phyloP scores from a whole-genome alignment of 169 alveolate species.

The Cryptosporidium sp. region DNA sequence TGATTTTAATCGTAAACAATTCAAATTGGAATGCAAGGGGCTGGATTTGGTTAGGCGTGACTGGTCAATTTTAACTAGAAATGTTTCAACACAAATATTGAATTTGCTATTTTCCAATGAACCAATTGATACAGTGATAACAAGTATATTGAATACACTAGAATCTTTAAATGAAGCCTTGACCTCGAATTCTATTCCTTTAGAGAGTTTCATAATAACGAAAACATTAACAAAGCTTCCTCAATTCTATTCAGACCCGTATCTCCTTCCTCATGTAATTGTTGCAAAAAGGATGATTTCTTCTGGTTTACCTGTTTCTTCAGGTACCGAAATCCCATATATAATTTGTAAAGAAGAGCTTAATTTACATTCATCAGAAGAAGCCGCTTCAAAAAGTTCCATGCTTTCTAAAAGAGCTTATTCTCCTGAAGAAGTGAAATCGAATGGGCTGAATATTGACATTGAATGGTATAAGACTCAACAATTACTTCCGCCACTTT shows the following conservation, averaged over 20 bases:
- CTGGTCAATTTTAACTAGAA: slow-evolving; percentile 95
- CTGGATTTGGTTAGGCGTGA: slow-evolving; percentile 98
- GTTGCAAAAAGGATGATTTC: slow-evolving; percentile 92
- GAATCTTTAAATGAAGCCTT: slow-evolving; percentile 62
- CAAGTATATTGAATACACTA: background rate
- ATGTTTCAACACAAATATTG: slow-evolving; percentile 43
- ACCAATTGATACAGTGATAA: slow-evolving; percentile 42
- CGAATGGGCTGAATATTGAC: slow-evolving; percentile 85
- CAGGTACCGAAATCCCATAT: slow-evolving; percentile 92
- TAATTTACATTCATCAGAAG: slow-evolving; percentile 31
- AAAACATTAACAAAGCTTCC: slow-evolving; percentile 94
- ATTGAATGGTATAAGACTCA: slow-evolving; percentile 91
- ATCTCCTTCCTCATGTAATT: slow-evolving; percentile 92
- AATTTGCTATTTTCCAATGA: slow-evolving; percentile 42
- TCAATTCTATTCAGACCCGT: slow-evolving; percentile 90
- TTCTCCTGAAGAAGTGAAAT: slow-evolving; percentile 88
- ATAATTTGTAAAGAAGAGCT: slow-evolving; percentile 88
- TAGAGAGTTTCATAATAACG: slow-evolving; percentile 92
- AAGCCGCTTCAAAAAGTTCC: slow-evolving; percentile 9
- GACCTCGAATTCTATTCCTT: slow-evolving; percentile 79
- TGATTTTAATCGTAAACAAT: slow-evolving; percentile 81
- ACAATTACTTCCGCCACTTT: slow-evolving; percentile 92
- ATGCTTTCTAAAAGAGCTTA: slow-evolving; percentile 88
- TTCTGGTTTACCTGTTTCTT: slow-evolving; percentile 86
- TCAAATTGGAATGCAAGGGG: slow-evolving; percentile 95